A percentile compares a stretch with the other conserved stretches of the same genome.
Evolutionary conservation across 192 early-diverging fungal genomes (phyloP).

Genomic region (Dissophora ornata): DNA sequence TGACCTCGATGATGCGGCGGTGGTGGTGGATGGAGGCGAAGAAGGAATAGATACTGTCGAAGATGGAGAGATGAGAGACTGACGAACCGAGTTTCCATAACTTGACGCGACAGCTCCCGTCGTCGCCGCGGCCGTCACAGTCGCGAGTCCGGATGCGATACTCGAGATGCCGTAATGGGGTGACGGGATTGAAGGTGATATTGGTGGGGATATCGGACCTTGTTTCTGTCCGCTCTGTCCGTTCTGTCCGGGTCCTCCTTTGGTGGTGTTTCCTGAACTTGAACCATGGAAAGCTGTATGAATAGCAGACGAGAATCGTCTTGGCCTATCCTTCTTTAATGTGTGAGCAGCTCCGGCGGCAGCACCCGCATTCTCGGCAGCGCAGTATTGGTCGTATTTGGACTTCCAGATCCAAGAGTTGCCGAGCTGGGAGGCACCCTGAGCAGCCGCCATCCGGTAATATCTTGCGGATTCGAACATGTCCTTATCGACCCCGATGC

Average conservation of each 20-base stretch:
- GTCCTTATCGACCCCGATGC: conserved; percentile 79
- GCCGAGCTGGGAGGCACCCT: conserved; percentile 79
- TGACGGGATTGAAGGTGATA: background rate
- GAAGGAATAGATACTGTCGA: too few species aligned
- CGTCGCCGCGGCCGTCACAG: conserved; percentile 19
- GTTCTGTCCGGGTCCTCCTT: background rate
- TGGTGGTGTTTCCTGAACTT: background rate
- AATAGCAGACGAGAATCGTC: conserved; percentile 11
- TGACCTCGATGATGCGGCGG: too few species aligned
- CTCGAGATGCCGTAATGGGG: conserved; percentile 13
- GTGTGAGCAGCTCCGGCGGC: background rate
- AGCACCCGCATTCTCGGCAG: conserved; percentile 21
- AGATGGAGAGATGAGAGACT: conserved; percentile 1
- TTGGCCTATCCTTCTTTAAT: background rate
- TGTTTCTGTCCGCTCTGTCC: background rate
- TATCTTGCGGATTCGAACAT: conserved; percentile 79
- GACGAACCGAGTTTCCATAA: background rate
- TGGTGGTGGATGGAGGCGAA: background rate
- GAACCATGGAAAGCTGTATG: conserved; percentile 9
- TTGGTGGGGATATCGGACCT: background rate
- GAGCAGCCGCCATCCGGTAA: conserved; percentile 78
- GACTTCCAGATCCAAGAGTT: conserved; percentile 88
- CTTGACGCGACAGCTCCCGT: background rate
- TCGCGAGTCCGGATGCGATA: conserved; percentile 31
- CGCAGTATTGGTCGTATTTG: conserved; percentile 73